Evolutionary conservation across 768 basidiomycete species (phyloP).

Genomic region (Chalciporus piperatus): DNA sequence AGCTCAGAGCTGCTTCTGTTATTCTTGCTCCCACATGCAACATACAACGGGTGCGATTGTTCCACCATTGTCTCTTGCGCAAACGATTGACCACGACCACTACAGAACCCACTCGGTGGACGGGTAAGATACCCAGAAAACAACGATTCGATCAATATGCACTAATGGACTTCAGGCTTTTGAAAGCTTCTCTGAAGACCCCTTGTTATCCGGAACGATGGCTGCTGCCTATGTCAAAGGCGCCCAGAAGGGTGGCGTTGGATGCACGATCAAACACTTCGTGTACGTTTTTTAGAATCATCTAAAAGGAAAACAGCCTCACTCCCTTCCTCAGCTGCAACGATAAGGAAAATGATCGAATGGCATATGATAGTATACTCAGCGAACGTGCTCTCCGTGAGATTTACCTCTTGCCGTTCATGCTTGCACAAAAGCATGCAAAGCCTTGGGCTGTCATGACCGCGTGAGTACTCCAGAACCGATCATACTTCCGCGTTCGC

Average conservation of each 20-base stretch:
- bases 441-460: slow-evolving; percentile 60
- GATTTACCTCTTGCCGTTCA: slow-evolving; percentile 62
- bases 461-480: slow-evolving; percentile 41
- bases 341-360: slow-evolving; percentile 78
- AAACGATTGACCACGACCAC: not conserved
- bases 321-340: slow-evolving; percentile 47
- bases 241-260: slow-evolving; percentile 73
- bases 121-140: slow-evolving; percentile 38
- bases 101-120: slow-evolving; percentile 67
- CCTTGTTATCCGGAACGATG: slow-evolving; percentile 65
- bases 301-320: not conserved
- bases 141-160: not conserved
- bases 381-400: slow-evolving; percentile 53
- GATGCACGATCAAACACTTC: slow-evolving; percentile 79
- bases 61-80: not conserved
- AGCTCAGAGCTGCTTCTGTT: slow-evolving; percentile 63
- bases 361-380: slow-evolving; percentile 54
- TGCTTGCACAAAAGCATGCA: slow-evolving; percentile 50
- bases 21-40: slow-evolving; percentile 82
- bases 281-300: slow-evolving; percentile 41
- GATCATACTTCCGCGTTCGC: not conserved
- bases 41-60: slow-evolving; percentile 62
- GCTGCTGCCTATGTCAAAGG: slow-evolving; percentile 75
- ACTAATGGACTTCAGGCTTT: slow-evolving; percentile 47
- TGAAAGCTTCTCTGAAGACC: slow-evolving; percentile 80